These are phyloP conservation scores for Tetraselmis chui DNA, from an alignment of 139 green algal genomes.

Conservation along the genomic window DNA sequence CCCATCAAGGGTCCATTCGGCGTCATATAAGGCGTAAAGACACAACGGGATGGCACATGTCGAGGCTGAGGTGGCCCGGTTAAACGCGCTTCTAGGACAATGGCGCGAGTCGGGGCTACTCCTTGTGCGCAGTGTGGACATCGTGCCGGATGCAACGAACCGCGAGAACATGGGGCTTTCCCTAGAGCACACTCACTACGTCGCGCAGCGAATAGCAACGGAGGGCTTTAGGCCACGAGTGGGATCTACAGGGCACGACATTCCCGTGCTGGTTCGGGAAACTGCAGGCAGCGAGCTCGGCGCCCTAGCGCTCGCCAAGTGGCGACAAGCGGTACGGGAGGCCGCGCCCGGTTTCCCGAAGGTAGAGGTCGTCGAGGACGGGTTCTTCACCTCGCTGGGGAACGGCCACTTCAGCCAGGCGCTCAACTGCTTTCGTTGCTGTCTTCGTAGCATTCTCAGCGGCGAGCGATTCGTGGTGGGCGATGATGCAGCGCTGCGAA, in stretches of 20 bases:
- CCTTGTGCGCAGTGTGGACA: neutral
- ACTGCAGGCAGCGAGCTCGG: neutral
- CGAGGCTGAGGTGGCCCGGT: neutral
- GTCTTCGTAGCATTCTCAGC: neutral
- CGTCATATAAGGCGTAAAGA: too few species aligned
- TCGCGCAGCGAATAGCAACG: neutral
- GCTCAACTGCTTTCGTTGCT: neutral
- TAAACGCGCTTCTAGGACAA: neutral
- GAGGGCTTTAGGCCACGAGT: conserved; percentile 3
- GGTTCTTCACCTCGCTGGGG: neutral
- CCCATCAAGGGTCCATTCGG: too few species aligned
- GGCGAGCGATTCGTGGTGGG: neutral
- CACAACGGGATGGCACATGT: neutral
- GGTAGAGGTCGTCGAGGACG: neutral
- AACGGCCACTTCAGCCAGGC: conserved; percentile 15
- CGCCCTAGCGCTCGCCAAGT: neutral
- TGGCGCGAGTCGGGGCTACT: neutral
- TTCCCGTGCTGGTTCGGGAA: conserved; percentile 8
- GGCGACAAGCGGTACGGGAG: neutral
- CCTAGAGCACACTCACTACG: conserved; percentile 6
- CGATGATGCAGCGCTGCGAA: neutral
- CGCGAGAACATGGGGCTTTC: neutral
- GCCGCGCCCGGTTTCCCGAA: neutral
- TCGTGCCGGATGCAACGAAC: conserved; percentile 9
- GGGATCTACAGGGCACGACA: neutral